Base-by-base conservation (phyloP, 2,329 filamentous ascomycete species). In the Penicillium sclerotigenum region DNA sequence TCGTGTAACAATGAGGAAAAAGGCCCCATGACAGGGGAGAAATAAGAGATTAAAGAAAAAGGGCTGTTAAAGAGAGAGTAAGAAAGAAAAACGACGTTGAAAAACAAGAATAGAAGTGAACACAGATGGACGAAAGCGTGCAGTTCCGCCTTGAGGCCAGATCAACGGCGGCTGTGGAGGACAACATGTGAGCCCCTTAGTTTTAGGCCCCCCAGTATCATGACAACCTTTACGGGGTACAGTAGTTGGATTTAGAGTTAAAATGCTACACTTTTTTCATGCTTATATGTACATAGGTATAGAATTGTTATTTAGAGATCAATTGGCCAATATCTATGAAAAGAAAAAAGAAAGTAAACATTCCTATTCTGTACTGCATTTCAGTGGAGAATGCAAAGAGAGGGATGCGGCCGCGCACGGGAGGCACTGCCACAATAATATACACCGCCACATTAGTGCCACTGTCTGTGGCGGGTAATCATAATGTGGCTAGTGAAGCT, bases 1-100 rank as follows among this genome's bases (percentile, higher is more conserved):
- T 68, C 68, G 73, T 72, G 66, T 59, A 59, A 62, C 67, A 68
- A 59, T 40, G 64, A 66, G 57, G 65, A 52, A 65, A 60, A 61
- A 68, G 48, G 61, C 64, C 68, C 71, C 73, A 74, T 74, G 63
- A 68, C 70, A 71, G 64, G 63, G 66, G 59, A 56, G 49, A 61
- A 59, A 58, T 52, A 60, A 56, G 48, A 59, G 42, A 18, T 16
- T 58, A 58, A 59, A 52, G 50, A 59, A 64, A 61, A 61, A 58
- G 42, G 50, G 54, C 40, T 14, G 59, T 33, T 54, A 49, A 53
- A 57, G 59, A 40, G 62, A 57, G 53, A 64, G 54, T 52, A 59
- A 52, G 58, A 49, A 61, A 60, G 55, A 42, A 52, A 64, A 54
- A 55, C 48, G 55, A 64, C 57, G 58, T 57, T 61, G 58, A 58